Percentiles rank a stretch among this genome's conserved stretches.
Evolutionary conservation across 2,329 filamentous ascomycete species (phyloP).

Genomic region (Salinomyces thailandicus): DNA sequence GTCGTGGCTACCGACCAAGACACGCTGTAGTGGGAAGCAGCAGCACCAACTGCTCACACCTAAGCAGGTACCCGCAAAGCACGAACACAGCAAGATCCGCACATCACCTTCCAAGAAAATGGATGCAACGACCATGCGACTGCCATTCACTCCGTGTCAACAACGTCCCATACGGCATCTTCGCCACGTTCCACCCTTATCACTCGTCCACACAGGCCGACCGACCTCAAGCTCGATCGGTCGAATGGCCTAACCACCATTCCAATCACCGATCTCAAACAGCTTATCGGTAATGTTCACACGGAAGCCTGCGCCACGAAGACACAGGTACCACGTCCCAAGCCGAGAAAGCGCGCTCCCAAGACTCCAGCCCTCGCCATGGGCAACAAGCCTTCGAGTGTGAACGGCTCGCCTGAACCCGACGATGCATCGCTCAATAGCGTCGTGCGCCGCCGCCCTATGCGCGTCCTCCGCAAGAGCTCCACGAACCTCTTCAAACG

Average conservation of each 20-base stretch:
- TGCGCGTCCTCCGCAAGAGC: conserved; percentile 19
- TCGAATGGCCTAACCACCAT: conserved; percentile 20
- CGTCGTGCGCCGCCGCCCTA: conserved; percentile 12
- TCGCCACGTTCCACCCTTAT: conserved; percentile 15
- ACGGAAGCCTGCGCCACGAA: conserved; percentile 10
- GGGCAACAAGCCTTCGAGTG: conserved; percentile 22
- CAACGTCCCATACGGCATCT: conserved; percentile 9
- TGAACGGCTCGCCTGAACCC: conserved; percentile 7
- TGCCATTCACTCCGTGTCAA: conserved; percentile 1
- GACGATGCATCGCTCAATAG: conserved; percentile 18
- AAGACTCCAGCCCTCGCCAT: conserved; percentile 14
- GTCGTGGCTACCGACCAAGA: neutral
- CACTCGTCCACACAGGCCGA: conserved; percentile 13
- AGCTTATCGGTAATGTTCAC: conserved; percentile 15
- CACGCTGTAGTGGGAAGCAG: conserved; percentile 5
- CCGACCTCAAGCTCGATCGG: conserved; percentile 13
- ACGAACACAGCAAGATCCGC: conserved; percentile 3
- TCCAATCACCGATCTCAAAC: conserved; percentile 14
- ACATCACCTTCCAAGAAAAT: neutral
- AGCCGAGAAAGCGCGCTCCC: conserved; percentile 8
- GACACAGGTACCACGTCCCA: conserved; percentile 15
- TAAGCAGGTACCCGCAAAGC: conserved; percentile 6
- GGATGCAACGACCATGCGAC: conserved; percentile 4
- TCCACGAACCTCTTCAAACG: conserved; percentile 25
- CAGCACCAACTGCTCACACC: conserved; percentile 2